Evolutionary conservation across 2,329 filamentous ascomycete genomes (phyloP), one percentile per base, ranked within the genome.

Genomic region (Pseudogymnoascus sp.): DNA sequence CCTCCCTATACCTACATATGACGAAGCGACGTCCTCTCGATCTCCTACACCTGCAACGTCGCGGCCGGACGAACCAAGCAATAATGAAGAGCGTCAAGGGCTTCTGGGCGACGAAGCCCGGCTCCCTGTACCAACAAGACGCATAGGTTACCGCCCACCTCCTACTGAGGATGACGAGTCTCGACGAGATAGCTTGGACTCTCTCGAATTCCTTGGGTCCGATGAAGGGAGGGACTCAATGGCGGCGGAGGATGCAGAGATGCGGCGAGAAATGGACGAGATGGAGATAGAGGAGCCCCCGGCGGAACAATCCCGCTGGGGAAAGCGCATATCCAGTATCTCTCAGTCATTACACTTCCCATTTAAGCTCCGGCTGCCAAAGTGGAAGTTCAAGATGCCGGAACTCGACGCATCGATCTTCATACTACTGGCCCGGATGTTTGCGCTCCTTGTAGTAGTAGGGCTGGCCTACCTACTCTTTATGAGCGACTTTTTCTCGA

Each of bases 211-310:
- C 81, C 68, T 87, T 78, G 65, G 78, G 81, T 68, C 82, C 79
- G 60, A 85, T 83, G 66, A 79, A 79, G 61, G 76, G 74, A 79
- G 84, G 76, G 75, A 82, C 72, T 76, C 81, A 41, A 73, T 75
- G 62, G 78, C 79, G 60, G 74, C 75, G 34, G 83, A 90, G 68
- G 79, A 80, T 61, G 85, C 84, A 34, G 85, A 87, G 67, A 82
- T 95, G 70, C 86, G 90, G 67, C 84, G 89, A 69, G 90, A 95
- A 77, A 88, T 98, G 79, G 86, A 96, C 73, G 90, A 97, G 82
- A 87, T 96, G 83, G 92, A 96, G 69, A 85, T 96, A 45, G 84
- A 92, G 71, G 92, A 96, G 69, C 85, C 86, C 28, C 70, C 81
- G 77, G 74, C 80, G 79, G 69, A 74, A 83, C 69, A 71, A 61